Percentiles rank a stretch among this genome's conserved stretches.
These are phyloP conservation scores for Luvunga scandens DNA, from an alignment of 345 rosid genomes.

Conservation along the genomic window DNA sequence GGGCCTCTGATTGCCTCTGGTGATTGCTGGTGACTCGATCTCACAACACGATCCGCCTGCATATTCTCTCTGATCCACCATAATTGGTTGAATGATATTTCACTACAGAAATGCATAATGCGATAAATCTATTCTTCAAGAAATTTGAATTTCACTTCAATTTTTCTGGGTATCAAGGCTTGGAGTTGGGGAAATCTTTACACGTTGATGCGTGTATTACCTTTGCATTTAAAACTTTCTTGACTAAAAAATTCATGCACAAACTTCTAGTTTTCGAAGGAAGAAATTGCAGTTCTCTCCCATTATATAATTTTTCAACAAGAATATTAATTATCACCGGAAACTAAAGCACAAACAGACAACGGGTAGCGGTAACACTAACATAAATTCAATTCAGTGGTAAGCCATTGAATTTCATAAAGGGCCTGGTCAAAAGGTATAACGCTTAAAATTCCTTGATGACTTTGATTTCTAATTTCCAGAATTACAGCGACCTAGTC, in stretches of 20 bases:
- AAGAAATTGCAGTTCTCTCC: background rate
- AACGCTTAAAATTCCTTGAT: background rate
- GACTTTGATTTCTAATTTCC: background rate
- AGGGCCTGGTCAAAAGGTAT: background rate
- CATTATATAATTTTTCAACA: background rate
- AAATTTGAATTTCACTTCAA: background rate
- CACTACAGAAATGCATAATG: background rate
- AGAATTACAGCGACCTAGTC: background rate
- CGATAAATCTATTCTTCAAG: background rate
- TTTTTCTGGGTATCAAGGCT: background rate
- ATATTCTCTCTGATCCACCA: background rate
- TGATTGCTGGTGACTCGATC: background rate
- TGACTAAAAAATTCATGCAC: background rate
- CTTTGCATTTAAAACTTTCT: background rate
- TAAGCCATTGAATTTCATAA: background rate
- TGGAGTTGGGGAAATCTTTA: background rate
- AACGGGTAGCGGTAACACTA: background rate
- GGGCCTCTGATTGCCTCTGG: background rate
- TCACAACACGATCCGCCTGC: background rate
- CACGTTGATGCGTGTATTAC: background rate
- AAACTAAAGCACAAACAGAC: background rate
- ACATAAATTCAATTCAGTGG: background rate
- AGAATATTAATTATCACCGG: background rate
- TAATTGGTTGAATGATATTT: background rate
- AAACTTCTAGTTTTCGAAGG: background rate